Evolutionary conservation across 768 basidiomycete genomes (phyloP), one percentile per base, ranked within the genome.

Genomic region (Hirschioporus abietinus): DNA sequence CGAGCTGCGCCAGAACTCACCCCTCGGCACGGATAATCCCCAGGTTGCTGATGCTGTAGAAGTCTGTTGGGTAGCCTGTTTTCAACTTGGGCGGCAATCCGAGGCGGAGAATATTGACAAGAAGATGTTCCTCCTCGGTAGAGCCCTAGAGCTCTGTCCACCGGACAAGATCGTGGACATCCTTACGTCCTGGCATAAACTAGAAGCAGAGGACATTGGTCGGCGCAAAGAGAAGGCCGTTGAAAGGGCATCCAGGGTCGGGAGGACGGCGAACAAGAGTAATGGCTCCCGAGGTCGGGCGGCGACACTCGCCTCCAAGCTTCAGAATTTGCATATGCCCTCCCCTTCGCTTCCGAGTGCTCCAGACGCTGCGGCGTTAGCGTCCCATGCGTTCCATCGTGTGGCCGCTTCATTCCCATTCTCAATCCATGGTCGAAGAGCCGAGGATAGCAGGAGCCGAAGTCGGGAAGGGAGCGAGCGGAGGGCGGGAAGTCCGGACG

Each of bases 31-130:
- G 1, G 78, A 79, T n/a, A 81, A 85, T 42, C 74, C 76, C 17
- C 58, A 76, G 66, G 71, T 86, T 30, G 75, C 78, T 66, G 88
- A 91, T 67, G 90, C 90, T 1, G 83, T 83, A 61, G 90, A 94
- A 70, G 89, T 95, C 36, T 93, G 91, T 69, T 99, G 96, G 96
- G 87, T 91, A 27, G 87, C 90, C 1, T 94, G 92, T 73, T 93
- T 89, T 78, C 90, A 93, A 76, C 84, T 99, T 1, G 96, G 93
- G 18, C 85, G 89, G 67, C 91, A 95, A 70, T 81, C 86, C 7
- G 93, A 91, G 71, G 95, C 89, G 72, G 72, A 81, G 1, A 89
- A 95, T 67, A 76, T 86, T 7, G 76, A 83, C 12, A 85, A 87
- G 70, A 91, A 90, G 72, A 80, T 94, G 67, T 78, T 77, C 1